Conservation (phyloP, 2,329 filamentous ascomycete species). For the Clonostachys rosea region DNA sequence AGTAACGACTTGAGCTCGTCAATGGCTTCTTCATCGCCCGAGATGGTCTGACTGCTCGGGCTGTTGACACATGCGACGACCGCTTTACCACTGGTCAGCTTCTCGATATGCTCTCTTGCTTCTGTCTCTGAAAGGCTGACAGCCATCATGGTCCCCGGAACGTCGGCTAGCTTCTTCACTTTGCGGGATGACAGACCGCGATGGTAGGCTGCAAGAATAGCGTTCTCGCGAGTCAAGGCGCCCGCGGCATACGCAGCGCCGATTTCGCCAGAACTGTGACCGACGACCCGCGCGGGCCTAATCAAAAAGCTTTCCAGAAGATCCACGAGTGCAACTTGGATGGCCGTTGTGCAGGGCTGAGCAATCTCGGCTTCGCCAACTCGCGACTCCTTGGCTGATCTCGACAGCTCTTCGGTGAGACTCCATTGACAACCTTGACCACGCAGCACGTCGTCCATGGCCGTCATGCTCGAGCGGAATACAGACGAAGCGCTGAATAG, state of each 20-base stretch:
- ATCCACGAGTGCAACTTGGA: conserved; percentile 33
- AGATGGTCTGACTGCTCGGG: conserved; percentile 39
- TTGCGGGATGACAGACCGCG: conserved; percentile 7
- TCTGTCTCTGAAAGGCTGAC: conserved; percentile 19
- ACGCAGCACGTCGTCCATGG: background rate
- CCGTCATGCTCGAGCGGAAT: conserved; percentile 10
- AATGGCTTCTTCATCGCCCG: conserved; percentile 29
- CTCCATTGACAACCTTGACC: conserved; percentile 5
- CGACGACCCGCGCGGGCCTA: conserved; percentile 17
- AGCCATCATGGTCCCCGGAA: conserved; percentile 21
- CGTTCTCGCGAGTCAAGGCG: conserved; percentile 12
- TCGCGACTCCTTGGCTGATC: conserved; percentile 5
- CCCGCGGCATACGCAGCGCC: conserved; percentile 26
- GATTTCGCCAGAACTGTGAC: conserved; percentile 32
- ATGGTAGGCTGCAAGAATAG: conserved; percentile 2
- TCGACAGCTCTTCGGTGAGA: conserved; percentile 7
- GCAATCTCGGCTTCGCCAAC: conserved; percentile 14
- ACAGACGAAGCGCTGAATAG: conserved; percentile 11
- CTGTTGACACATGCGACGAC: conserved; percentile 38
- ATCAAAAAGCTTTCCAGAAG: conserved; percentile 20
- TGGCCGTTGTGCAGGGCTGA: conserved; percentile 32
- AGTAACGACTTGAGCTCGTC: background rate
- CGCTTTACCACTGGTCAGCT: conserved; percentile 21
- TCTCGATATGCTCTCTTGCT: conserved; percentile 9
- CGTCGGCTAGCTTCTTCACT: conserved; percentile 9